Base-by-base conservation (phyloP, 2,329 filamentous ascomycete genomes). In the Karstenula rhodostoma region DNA sequence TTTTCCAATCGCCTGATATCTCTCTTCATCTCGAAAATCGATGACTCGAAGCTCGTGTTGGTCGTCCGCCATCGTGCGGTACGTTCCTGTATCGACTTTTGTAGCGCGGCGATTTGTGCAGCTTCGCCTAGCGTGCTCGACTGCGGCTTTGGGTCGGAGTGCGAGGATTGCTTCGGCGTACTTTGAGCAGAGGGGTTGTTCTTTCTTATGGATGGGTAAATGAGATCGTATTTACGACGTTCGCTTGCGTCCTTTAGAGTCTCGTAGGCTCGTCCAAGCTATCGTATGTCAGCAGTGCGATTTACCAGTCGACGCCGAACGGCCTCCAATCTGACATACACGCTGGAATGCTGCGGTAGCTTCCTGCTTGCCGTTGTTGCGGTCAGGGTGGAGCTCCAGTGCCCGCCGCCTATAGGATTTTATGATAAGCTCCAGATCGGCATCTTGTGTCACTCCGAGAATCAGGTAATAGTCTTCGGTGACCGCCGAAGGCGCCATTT, bases 221-320 rank as follows among this genome's bases (percentile, higher is more conserved):
- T 65, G 53, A 65, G 60, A 49, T 79, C 71, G 66, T 79, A 79
- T 9, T 32, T 56, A 62, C 65, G 67, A 13, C 77, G 76, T 63
- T 70, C 64, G 43, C 5, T 56, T 59, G 67, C 67, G 55, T 78
- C 71, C 23, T 71, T 74, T 48, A 79, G 64, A n/a, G 74, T 78
- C 56, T 78, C 75, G 58, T 79, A 78, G 35, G 77, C 77, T 64
- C 40, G 53, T 54, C 40, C 62, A 22, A 79, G 70, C 77, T 79
- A 58, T 29, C 27, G 27, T 4, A 8, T 29, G 27, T 29, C 8
- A 8, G 4, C 8, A 29, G 27, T 29, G 4, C 4, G 4, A 4
- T 29, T 29, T 29, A 29, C 27, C 27, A 29, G 8, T 29, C 27
- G 27, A 29, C 27, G 4, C 27, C 8, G 8, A 29, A 29, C 4